Evolutionary conservation across 306 rosid genomes (phyloP).

Genomic region (Cicer bijugum): DNA sequence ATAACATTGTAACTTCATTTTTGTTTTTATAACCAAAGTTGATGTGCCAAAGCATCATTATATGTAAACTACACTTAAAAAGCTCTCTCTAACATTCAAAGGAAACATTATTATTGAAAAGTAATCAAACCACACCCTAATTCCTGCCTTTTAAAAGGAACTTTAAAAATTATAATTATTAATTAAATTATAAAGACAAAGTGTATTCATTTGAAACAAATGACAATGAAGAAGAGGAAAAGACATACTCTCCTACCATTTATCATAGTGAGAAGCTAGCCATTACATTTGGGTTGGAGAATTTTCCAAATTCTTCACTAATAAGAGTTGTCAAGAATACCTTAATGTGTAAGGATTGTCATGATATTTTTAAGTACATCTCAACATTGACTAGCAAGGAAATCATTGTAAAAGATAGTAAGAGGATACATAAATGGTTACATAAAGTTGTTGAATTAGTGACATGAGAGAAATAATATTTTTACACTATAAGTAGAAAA

Average conservation of each 20-base stretch:
- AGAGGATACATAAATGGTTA: conserved; percentile 59
- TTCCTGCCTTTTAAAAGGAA: background rate
- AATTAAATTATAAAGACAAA: conserved; percentile 45
- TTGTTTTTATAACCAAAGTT: background rate
- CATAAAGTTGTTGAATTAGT: background rate
- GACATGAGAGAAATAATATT: conserved; percentile 26
- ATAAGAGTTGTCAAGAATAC: conserved; percentile 72
- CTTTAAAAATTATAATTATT: background rate
- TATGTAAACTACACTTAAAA: background rate
- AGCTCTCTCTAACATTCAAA: conserved; percentile 26
- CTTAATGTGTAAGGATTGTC: conserved; percentile 82
- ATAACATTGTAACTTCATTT: background rate
- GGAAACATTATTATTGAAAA: conserved; percentile 51
- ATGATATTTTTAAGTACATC: conserved; percentile 63
- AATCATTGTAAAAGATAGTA: conserved; percentile 74
- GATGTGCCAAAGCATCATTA: conserved; percentile 16
- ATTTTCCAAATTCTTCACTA: conserved; percentile 57
- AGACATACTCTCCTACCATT: conserved; percentile 44
- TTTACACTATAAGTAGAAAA: background rate
- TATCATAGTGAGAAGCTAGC: conserved; percentile 88
- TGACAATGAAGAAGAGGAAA: conserved; percentile 65
- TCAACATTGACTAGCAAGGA: conserved; percentile 67
- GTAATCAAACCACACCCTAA: background rate
- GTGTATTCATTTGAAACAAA: conserved; percentile 71
- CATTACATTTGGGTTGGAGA: conserved; percentile 69